Conservation (phyloP, 2,329 filamentous ascomycete species). For the Trichophyton simii region DNA sequence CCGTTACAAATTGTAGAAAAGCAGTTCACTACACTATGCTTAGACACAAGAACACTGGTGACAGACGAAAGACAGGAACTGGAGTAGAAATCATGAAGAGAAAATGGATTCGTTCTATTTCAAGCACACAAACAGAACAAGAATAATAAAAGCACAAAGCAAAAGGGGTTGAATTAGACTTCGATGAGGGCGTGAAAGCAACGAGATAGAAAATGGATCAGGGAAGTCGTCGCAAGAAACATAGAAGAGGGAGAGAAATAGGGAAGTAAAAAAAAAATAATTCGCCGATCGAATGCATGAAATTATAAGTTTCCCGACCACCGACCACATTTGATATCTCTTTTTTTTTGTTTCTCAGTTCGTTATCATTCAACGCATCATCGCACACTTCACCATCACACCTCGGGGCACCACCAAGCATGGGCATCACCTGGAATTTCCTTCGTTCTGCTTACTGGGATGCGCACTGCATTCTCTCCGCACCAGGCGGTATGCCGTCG, state of each 20-base stretch:
- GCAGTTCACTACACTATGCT: not conserved
- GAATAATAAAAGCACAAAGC: not conserved
- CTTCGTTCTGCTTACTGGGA: slow-evolving; percentile 32
- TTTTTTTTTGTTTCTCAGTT: slow-evolving; percentile 1
- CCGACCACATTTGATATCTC: slow-evolving; percentile 3
- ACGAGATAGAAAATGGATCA: slow-evolving; percentile 2
- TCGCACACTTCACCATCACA: not conserved
- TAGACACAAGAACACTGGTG: not conserved
- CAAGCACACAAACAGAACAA: not conserved
- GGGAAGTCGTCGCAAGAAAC: slow-evolving; percentile 1
- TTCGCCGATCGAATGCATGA: slow-evolving; percentile 5
- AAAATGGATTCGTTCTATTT: slow-evolving; percentile 4
- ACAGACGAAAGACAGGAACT: not conserved
- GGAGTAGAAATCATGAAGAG: not conserved
- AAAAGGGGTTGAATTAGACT: not conserved
- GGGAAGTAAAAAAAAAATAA: slow-evolving; percentile 1
- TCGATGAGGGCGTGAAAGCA: not conserved
- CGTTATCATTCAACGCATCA: slow-evolving; percentile 4
- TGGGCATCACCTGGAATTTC: not conserved
- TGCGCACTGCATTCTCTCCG: slow-evolving; percentile 41
- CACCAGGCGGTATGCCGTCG: slow-evolving; percentile 35
- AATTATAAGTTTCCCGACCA: slow-evolving; percentile 4
- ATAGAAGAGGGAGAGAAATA: not conserved
- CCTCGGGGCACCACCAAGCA: not conserved
- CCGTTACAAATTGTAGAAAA: not conserved